Conservation (phyloP, 2,329 filamentous ascomycete species). For the Colletotrichum liriopes region DNA sequence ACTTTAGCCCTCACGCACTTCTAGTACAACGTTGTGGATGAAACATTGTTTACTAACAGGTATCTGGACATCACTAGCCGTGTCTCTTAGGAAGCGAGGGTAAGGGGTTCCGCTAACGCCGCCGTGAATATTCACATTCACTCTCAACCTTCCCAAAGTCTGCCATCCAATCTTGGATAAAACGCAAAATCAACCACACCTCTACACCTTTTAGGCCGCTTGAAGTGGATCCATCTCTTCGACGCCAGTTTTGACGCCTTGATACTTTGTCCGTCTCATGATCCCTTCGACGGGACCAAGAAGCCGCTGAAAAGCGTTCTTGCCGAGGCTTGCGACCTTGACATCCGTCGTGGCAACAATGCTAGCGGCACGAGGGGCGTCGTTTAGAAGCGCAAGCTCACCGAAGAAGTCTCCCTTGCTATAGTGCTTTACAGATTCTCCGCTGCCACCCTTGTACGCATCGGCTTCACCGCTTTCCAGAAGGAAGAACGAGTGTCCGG, state of each 20-base stretch:
- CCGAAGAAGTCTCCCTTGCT: constrained; percentile 97
- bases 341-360: constrained; percentile 88
- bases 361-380: constrained; percentile 92
- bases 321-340: constrained; percentile 93
- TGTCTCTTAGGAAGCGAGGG: constrained; percentile 54
- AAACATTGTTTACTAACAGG: constrained; percentile 46
- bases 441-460: constrained; percentile 83
- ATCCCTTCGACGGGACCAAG: constrained; percentile 95
- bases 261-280: constrained; percentile 84
- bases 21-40: neutral
- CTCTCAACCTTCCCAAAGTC: constrained; percentile 29
- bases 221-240: constrained; percentile 79
- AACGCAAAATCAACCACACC: constrained; percentile 13
- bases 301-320: constrained; percentile 94
- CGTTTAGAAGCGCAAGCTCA: constrained; percentile 92
- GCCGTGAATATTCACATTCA: constrained; percentile 36
- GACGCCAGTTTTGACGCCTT: constrained; percentile 72
- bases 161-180: constrained; percentile 38
- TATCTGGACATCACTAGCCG: constrained; percentile 55
- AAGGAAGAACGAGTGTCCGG: constrained; percentile 92
- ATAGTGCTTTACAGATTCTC: constrained; percentile 83
- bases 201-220: constrained; percentile 47
- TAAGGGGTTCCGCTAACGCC: constrained; percentile 49
- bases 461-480: constrained; percentile 90
- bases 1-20: neutral